Evolutionary conservation across 495 filamentous ascomycete species (phyloP), one percentile per base, ranked within the genome.

Genomic region (Extremus antarcticus): DNA sequence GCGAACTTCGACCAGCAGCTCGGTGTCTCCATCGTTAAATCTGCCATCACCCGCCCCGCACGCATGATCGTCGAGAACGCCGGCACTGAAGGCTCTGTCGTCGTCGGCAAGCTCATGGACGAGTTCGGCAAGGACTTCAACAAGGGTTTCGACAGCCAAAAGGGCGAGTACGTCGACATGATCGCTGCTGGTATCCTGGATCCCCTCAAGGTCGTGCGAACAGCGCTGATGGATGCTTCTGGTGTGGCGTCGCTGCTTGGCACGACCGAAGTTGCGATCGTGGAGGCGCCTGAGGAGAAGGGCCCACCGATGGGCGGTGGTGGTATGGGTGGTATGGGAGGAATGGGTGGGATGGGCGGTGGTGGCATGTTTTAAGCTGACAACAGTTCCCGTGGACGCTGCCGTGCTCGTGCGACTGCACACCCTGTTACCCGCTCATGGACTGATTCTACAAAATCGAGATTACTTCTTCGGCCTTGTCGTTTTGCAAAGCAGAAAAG

Each of bases 1-100:
- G 75, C 77, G 75, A 98, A 98, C 83, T 97, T 97, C 67, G 92
- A 98, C 75, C 92, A 98, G 78, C 89, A 95, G 77, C 88, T 97
- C 62, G 92, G 92, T 82, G 87, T 98, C 54, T 86, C 76, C 74
- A 97, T 98, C 69, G 81, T 98, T 76, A 94, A 92, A 82, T 90
- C 83, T 66, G 92, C 92, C 63, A 97, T 98, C 72, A 95, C 90
- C 68, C 84, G 83, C 61, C 92, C 92, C 32, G 92, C 94, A 52
- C 79, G 87, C 62, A 95, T 82, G 52, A 98, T 98, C 62, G 86
- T 97, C 25, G 94, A 98, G 81, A 98, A 98, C 73, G 92, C 92
- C 63, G 92, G 92, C 62, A 79, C 86, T 22, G 94, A 98, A 76
- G 91, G 94, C 58, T 91, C 87, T 55, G 92, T 98, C 53, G 82